phyloP scores from a whole-genome alignment of 2,329 filamentous ascomycete species.

The Plenodomus lindquistii region DNA sequence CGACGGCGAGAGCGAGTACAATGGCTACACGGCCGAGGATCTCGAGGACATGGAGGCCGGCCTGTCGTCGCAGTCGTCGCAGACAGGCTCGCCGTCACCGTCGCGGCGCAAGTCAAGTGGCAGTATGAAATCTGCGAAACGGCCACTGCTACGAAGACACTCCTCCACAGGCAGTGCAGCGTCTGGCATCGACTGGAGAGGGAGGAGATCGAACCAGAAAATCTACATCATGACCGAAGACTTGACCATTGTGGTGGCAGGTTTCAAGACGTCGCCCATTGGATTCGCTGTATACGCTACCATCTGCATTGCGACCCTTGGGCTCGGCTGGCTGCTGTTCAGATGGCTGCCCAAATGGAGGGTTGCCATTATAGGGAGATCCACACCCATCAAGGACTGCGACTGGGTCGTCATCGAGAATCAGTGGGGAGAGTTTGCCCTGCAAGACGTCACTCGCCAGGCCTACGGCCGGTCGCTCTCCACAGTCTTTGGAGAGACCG shows the following conservation, averaged over 20 bases:
- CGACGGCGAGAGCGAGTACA: slow-evolving; percentile 38
- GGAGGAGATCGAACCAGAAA: slow-evolving; percentile 78
- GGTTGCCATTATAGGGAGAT: slow-evolving; percentile 72
- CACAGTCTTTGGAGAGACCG: slow-evolving; percentile 68
- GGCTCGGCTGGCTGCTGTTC: slow-evolving; percentile 80
- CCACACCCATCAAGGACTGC: slow-evolving; percentile 71
- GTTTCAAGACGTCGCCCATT: slow-evolving; percentile 76
- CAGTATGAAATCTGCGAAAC: slow-evolving; percentile 60
- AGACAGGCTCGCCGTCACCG: slow-evolving; percentile 24
- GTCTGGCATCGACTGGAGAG: slow-evolving; percentile 61
- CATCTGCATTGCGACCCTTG: slow-evolving; percentile 73
- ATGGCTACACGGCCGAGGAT: slow-evolving; percentile 45
- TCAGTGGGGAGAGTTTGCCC: slow-evolving; percentile 89
- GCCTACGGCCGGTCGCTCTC: slow-evolving; percentile 66
- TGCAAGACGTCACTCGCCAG: slow-evolving; percentile 68
- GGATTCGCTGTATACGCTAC: slow-evolving; percentile 71
- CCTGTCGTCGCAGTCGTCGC: slow-evolving; percentile 17
- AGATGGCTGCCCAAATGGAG: slow-evolving; percentile 91
- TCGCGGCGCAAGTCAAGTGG: slow-evolving; percentile 65
- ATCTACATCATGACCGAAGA: slow-evolving; percentile 93
- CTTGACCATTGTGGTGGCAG: slow-evolving; percentile 88
- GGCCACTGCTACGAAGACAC: slow-evolving; percentile 70
- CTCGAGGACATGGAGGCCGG: slow-evolving; percentile 56
- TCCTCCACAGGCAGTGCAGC: slow-evolving; percentile 71
- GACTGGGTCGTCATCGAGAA: slow-evolving; percentile 96